phyloP scores from a whole-genome alignment of 2,329 filamentous ascomycete species.

The Drechmeria coniospora region DNA sequence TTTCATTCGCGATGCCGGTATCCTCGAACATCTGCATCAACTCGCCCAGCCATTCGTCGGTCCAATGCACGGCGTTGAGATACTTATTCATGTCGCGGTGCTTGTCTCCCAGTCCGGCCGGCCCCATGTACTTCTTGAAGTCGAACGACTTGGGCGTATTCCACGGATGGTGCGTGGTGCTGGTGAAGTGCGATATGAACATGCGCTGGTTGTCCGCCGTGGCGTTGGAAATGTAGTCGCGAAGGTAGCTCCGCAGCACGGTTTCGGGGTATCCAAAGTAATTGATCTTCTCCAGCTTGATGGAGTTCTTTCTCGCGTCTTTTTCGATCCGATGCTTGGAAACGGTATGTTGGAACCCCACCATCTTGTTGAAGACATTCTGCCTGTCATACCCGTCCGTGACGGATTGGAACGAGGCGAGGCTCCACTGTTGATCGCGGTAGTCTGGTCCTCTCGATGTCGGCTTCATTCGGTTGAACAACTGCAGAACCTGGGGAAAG shows the following conservation, averaged over 20 bases:
- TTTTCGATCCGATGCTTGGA: slow-evolving; percentile 6
- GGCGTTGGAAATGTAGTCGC: slow-evolving; percentile 13
- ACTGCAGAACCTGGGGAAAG: slow-evolving; percentile 20
- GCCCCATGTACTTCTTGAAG: slow-evolving; percentile 8
- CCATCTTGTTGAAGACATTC: slow-evolving; percentile 5
- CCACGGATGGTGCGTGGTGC: slow-evolving; percentile 17
- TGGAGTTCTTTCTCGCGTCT: slow-evolving; percentile 1
- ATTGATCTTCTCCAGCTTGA: slow-evolving; percentile 12
- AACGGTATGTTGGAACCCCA: slow-evolving; percentile 9
- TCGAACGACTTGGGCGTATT: slow-evolving; percentile 11
- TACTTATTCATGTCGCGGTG: slow-evolving; percentile 14
- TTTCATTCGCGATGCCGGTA: slow-evolving; percentile 17
- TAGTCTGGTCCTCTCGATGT: slow-evolving; percentile 8
- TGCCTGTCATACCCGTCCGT: slow-evolving; percentile 16
- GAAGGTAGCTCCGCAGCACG: slow-evolving; percentile 13
- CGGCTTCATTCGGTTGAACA: slow-evolving; percentile 11
- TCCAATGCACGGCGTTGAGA: slow-evolving; percentile 16
- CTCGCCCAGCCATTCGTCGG: slow-evolving; percentile 16
- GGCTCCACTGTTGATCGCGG: slow-evolving; percentile 13
- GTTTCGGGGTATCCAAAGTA: slow-evolving; percentile 17
- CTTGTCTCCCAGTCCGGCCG: too few relatives aligned
- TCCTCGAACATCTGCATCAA: slow-evolving; percentile 16
- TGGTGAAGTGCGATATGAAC: slow-evolving; percentile 17
- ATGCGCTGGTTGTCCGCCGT: slow-evolving; percentile 15
- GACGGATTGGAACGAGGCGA: slow-evolving; percentile 15